Evolutionary conservation across 768 basidiomycete species (phyloP).

Genomic region (Sutorius australiensis): DNA sequence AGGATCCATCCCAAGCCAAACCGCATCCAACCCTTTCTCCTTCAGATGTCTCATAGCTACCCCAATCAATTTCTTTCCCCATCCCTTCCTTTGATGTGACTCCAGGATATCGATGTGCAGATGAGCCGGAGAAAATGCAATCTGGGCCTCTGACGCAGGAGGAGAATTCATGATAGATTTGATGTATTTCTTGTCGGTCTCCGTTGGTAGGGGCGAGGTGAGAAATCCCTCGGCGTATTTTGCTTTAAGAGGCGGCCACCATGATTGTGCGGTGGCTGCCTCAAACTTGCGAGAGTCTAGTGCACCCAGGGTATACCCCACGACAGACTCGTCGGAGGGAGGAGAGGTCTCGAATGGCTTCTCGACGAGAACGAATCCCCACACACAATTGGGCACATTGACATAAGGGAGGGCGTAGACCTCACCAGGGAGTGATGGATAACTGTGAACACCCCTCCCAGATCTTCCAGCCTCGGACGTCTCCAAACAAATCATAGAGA

Average conservation of each 20-base stretch:
- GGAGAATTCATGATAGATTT: slow-evolving; percentile 33
- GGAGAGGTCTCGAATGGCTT: slow-evolving; percentile 22
- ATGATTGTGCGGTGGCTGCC: slow-evolving; percentile 46
- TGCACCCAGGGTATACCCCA: slow-evolving; percentile 71
- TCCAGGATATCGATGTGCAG: slow-evolving; percentile 72
- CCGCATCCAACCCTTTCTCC: slow-evolving; percentile 39
- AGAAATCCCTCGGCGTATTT: slow-evolving; percentile 43
- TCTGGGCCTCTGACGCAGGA: slow-evolving; percentile 47
- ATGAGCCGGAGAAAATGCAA: slow-evolving; percentile 69
- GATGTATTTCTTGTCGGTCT: slow-evolving; percentile 32
- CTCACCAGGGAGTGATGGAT: slow-evolving; percentile 63
- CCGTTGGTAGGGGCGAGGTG: slow-evolving; percentile 14
- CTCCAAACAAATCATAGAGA: slow-evolving; percentile 71
- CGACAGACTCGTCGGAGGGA: slow-evolving; percentile 40
- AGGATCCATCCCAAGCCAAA: slow-evolving; percentile 71
- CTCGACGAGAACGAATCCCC: slow-evolving; percentile 72
- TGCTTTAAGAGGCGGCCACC: slow-evolving; percentile 62
- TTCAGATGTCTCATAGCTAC: slow-evolving; percentile 52
- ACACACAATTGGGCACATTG: slow-evolving; percentile 54
- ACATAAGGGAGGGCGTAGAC: slow-evolving; percentile 76
- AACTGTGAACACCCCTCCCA: slow-evolving; percentile 58
- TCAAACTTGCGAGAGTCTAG: slow-evolving; percentile 67
- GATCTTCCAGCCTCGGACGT: slow-evolving; percentile 70
- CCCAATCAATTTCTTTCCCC: slow-evolving; percentile 63
- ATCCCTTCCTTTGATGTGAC: slow-evolving; percentile 62